Base-by-base conservation (phyloP, 1,284 basidiomycete species). In the Moniliophthora roreri region DNA sequence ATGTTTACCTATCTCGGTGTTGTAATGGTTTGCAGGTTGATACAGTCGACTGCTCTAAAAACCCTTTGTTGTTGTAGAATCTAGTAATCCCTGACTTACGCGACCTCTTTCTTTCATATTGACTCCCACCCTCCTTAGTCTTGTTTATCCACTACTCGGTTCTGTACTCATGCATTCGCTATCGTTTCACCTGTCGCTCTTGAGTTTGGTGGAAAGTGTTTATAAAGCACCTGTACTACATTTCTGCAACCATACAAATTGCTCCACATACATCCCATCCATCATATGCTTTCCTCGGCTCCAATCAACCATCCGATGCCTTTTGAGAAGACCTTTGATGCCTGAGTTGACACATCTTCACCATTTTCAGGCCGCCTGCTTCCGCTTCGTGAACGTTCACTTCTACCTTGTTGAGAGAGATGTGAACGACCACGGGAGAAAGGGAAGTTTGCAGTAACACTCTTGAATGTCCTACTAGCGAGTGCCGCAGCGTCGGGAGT, bases 261-360 rank as follows among this genome's bases (percentile, higher is more conserved):
- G 28, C 28, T 32, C 28, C 11, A 32, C 6, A 6, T 6, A 11
- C 28, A 6, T 32, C 23, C 26, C 21, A 18, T 24, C 8, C 37
- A n/a, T 57, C 37, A 56, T 52, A 52, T 56, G 45, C 75, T 72
- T 32, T 82, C 83, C 52, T 93, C 90, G 16, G 85, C 87, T 34
- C 91, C 92, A 58, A 94, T 87, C 26, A 94, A 73, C 91, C 91
- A 94, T 7, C 91, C 91, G 48, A 94, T 87, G 11, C 91, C 92
- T 63, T 86, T 85, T 45, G 89, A 87, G 35, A 94, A 68, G 16
- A 82, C 87, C 36, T 85, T 80, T 41, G 81, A 82, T 9, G 91
- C 89, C 59, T 89, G 86, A 4, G 77, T 70, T 15, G 86, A 84
- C 20, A 91, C 83, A 52, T 89, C 85, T 15, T 79, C 81, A 20